phyloP scores from a whole-genome alignment of 768 basidiomycete species.

The Pleurotus citrinopileatus region DNA sequence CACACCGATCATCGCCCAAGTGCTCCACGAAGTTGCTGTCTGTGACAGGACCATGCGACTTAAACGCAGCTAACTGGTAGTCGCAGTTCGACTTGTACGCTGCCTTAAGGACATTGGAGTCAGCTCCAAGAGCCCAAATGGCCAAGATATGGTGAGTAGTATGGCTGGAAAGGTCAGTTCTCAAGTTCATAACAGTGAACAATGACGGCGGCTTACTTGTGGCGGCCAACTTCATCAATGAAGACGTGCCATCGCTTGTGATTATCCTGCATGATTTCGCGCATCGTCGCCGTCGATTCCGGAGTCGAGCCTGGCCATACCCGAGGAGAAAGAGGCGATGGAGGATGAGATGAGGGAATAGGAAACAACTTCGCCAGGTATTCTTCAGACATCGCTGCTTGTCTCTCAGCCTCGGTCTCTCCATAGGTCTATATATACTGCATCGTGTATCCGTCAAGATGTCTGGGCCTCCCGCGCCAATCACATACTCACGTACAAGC shows the following conservation, averaged over 20 bases:
- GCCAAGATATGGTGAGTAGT: constrained; percentile 56
- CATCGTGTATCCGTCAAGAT: too few relatives aligned
- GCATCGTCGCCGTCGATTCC: constrained; percentile 35
- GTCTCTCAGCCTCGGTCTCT: not conserved
- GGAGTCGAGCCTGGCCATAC: constrained; percentile 31
- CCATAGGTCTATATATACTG: not conserved
- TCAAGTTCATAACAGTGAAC: too few relatives aligned
- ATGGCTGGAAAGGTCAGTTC: too few relatives aligned
- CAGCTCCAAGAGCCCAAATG: constrained; percentile 59
- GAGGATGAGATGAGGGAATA: constrained; percentile 14
- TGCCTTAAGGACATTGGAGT: constrained; percentile 31
- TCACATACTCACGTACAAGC: too few relatives aligned
- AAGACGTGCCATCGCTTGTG: constrained; percentile 53
- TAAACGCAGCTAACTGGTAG: constrained; percentile 33
- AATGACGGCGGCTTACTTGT: constrained; percentile 39
- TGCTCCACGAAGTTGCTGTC: constrained; percentile 49
- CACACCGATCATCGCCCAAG: constrained; percentile 55
- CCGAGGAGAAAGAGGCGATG: constrained; percentile 26
- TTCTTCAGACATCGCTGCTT: not conserved
- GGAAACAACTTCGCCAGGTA: constrained; percentile 14
- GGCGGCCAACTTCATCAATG: constrained; percentile 39
- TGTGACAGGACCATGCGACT: constrained; percentile 44
- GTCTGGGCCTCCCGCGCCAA: too few relatives aligned
- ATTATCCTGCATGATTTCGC: constrained; percentile 44
- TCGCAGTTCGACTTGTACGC: constrained; percentile 35